Conservation (phyloP, 345 rosid species). For the Syzygium oleosum region DNA sequence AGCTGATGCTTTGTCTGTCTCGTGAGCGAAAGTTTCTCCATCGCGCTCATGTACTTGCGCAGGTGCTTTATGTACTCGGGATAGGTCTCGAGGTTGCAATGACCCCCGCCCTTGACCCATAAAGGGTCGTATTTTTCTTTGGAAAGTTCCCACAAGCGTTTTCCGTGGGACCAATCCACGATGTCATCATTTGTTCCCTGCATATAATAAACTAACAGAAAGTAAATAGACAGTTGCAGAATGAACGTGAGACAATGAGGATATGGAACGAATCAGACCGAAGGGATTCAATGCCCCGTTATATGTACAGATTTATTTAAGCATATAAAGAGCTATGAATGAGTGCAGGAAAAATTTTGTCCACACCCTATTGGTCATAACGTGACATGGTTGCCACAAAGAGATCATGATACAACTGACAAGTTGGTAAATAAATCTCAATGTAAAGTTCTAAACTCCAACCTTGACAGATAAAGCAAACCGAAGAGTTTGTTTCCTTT, state of each 20-base stretch:
- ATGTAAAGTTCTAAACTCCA: neutral
- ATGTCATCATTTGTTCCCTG: conserved; percentile 92
- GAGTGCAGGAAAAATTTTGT: neutral
- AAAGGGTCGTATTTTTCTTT: conserved; percentile 89
- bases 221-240: neutral
- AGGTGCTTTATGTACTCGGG: conserved; percentile 91
- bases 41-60: conserved; percentile 66
- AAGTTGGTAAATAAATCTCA: neutral
- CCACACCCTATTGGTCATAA: neutral
- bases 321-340: neutral
- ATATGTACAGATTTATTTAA: neutral
- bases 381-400: neutral
- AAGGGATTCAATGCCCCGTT: neutral
- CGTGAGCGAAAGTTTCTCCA: conserved; percentile 74
- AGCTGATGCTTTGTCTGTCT: conserved; percentile 44
- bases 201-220: neutral
- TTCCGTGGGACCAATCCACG: conserved; percentile 86
- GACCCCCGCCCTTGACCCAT: conserved; percentile 99
- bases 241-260: neutral
- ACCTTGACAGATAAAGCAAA: neutral
- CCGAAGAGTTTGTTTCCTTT: neutral
- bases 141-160: conserved; percentile 83
- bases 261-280: neutral
- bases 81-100: conserved; percentile 90
- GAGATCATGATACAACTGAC: neutral